Percentiles rank a stretch among this genome's conserved stretches.
Evolutionary conservation across 1,284 basidiomycete genomes (phyloP).

Genomic region (Ceraceosorus bombacis): DNA sequence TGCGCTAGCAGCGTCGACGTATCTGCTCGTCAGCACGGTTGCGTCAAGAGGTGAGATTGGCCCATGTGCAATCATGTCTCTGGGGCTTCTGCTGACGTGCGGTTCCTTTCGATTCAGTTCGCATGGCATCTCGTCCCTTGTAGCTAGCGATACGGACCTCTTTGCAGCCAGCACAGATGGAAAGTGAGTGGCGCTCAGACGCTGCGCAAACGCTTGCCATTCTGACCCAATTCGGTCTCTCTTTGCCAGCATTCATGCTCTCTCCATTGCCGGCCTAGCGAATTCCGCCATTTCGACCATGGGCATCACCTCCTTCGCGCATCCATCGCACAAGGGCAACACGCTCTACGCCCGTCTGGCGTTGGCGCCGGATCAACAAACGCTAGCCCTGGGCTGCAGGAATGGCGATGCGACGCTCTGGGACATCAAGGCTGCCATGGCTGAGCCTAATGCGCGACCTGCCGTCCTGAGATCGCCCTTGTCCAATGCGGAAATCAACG

Average conservation of each 20-base stretch:
- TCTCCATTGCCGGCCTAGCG: slow-evolving; percentile 11
- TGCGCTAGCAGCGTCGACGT: slow-evolving; percentile 2
- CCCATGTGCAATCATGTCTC: too few relatives aligned
- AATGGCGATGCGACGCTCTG: slow-evolving; percentile 40
- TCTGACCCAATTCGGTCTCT: too few relatives aligned
- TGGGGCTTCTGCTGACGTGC: too few relatives aligned
- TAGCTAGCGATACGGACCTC: slow-evolving; percentile 6
- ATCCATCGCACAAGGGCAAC: slow-evolving; percentile 31
- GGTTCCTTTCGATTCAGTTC: slow-evolving; percentile 12
- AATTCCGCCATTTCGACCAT: not conserved
- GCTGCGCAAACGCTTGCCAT: too few relatives aligned
- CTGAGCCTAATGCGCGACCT: not conserved
- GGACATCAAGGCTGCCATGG: slow-evolving; percentile 18
- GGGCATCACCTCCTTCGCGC: slow-evolving; percentile 2
- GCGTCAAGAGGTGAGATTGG: slow-evolving; percentile 5
- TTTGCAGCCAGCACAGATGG: slow-evolving; percentile 39
- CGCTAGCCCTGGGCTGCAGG: slow-evolving; percentile 42
- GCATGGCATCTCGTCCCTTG: slow-evolving; percentile 41
- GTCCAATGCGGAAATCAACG: not conserved
- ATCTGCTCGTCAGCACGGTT: not conserved
- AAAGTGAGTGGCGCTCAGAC: too few relatives aligned
- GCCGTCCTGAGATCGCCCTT: not conserved
- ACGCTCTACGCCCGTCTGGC: slow-evolving; percentile 42
- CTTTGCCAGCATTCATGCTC: slow-evolving; percentile 20
- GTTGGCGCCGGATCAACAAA: slow-evolving; percentile 32